Evolutionary conservation across 2,329 filamentous ascomycete genomes (phyloP).

Genomic region (Akanthomyces muscarius): DNA sequence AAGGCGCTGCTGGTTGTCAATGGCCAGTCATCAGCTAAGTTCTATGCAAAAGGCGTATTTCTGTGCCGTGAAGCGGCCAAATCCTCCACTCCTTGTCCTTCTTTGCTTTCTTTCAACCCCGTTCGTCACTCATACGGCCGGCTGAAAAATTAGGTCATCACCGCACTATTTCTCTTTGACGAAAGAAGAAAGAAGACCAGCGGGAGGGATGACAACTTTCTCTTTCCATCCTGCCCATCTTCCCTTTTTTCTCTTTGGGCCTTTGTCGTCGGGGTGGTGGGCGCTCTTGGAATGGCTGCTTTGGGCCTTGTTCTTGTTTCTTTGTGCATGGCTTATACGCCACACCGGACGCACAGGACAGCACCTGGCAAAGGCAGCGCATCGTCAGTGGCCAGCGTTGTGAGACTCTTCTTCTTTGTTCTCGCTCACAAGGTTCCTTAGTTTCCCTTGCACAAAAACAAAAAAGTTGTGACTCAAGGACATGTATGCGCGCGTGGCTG

Average conservation of each 20-base stretch:
- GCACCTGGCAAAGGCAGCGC: neutral
- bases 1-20: too few species aligned
- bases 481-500: neutral
- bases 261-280: neutral
- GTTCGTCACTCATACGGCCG: too few species aligned
- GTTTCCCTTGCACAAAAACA: neutral
- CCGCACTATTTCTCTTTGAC: too few species aligned
- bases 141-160: too few species aligned
- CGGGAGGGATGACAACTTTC: too few species aligned
- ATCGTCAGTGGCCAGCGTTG: neutral
- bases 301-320: neutral
- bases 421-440: neutral
- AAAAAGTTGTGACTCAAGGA: neutral
- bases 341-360: conserved; percentile 15
- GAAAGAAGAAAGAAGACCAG: too few species aligned
- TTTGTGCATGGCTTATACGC: conserved; percentile 4
- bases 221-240: too few species aligned
- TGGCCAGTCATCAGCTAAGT: too few species aligned
- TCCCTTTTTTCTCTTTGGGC: neutral
- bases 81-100: too few species aligned
- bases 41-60: too few species aligned
- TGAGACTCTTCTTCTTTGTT: conserved; percentile 3
- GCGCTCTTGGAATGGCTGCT: neutral
- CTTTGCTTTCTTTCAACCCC: too few species aligned
- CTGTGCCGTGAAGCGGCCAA: too few species aligned